Evolutionary conservation across 2,329 filamentous ascomycete species (phyloP), one percentile per base, ranked within the genome.

Genomic region (Phialophora chinensis): DNA sequence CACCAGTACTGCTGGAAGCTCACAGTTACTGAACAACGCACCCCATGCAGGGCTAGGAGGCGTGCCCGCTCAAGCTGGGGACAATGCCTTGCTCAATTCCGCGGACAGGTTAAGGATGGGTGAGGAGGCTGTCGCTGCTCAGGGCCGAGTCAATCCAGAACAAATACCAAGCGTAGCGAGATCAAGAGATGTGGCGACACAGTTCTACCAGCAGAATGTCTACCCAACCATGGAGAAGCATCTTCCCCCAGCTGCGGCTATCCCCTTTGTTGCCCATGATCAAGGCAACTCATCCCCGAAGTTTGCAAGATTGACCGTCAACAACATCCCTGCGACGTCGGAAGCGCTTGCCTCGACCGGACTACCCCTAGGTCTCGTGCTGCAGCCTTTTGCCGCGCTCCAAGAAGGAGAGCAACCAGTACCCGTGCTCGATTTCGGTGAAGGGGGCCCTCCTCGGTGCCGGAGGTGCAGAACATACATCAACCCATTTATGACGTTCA

Each of bases 401-500:
- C 91, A 96, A 75, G 84, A 91, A 27, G 94, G 95, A 60, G 95
- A 99, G 79, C 85, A 90, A 57, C 87, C 92, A 1, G 90, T 99
- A 62, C 95, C 95, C 0, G 90, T 99, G 4, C 85, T 99, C 27
- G 95, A 99, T 79, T 99, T 98, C 83, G 95, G 95, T 57, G 93
- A 97, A 50, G 81, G 82, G 47, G 95, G 95, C 0, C 95, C 95
- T 49, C 95, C 95, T 25, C 87, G 95, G 77, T 99, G 95, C 79
- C 88, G 92, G 74, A 86, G 95, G 80, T 99, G 95, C 82, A 87
- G 95, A 76, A 91, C 94, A 14, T 99, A 99, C 80, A 96, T 99
- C 81, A 99, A 99, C 76, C 95, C 95, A 1, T 99, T 99, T 77
- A 98, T 99, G 95, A 91, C 93, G 76, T 99, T 99, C 84, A 87